Base-by-base conservation (phyloP, 2,329 filamentous ascomycete species). In the Aspergillus fumigatiaffinis region DNA sequence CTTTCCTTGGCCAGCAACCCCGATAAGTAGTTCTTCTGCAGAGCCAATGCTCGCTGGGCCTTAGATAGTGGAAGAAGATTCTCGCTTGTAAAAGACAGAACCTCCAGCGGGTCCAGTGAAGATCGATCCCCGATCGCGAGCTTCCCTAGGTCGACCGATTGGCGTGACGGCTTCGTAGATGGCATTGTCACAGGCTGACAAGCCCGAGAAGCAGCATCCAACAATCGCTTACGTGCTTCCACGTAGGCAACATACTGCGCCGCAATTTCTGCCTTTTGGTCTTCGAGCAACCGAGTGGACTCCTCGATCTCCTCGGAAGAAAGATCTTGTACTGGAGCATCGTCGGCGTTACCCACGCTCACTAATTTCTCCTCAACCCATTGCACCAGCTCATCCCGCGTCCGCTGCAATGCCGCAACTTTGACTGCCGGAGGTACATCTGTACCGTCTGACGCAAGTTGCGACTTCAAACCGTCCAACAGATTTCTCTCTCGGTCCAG, bases 321-420 rank as follows among this genome's bases (percentile, higher is more conserved):
- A 5, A 71, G 54, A n/a, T 71, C 67, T 25, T 68, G 63, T 1
- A 68, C 55, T 28, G 64, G 56, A 26, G 56, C 65, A 38, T 69
- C 68, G 25, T 74, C 72, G 4, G 63, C 63, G 51, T 67, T 66
- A 4, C 64, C 68, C 48, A 68, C 68, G 17, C 61, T 77, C 20
- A 76, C 71, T 49, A 83, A 63, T 47, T 80, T 79, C 44, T 75
- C 73, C 62, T 83, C 80, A 6, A 82, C 73, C 80, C 80, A 83
- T 48, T 76, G 71, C 4, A 82, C 74, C 47, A 83, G 68, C 57
- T 80, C 79, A 56, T 81, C 74, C 48, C 79, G 74, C 12, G 78
- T 80, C 41, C 69, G 68, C 52, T 77, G 71, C 26, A 83, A 67
- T 3, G 77, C 78, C 50, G 62, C 59, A 0, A 76, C 52, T 57